A percentile compares a stretch with the other conserved stretches of the same genome.
These are phyloP conservation scores for Alnus rubra DNA, from an alignment of 306 rosid species.

Conservation along the genomic window DNA sequence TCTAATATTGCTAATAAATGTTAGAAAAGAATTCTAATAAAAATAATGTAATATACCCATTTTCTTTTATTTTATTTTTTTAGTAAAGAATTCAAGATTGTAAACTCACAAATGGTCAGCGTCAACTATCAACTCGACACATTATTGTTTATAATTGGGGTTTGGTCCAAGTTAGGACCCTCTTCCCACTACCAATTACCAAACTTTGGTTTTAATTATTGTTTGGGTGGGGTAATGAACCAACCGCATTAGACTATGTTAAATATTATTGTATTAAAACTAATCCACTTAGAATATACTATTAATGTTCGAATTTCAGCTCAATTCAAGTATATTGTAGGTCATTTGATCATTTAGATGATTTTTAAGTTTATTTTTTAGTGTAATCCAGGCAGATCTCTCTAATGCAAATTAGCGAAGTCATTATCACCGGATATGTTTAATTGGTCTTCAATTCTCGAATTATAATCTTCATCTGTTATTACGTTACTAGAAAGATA, in stretches of 20 bases:
- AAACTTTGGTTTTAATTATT: not conserved
- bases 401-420: too few relatives aligned
- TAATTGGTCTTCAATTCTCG: not conserved
- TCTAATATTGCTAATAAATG: too few relatives aligned
- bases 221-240: not conserved
- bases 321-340: too few relatives aligned
- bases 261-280: not conserved
- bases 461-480: too few relatives aligned
- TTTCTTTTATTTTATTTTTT: too few relatives aligned
- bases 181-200: not conserved
- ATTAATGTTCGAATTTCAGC: too few relatives aligned
- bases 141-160: not conserved
- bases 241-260: not conserved
- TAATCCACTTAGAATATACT: too few relatives aligned
- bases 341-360: too few relatives aligned
- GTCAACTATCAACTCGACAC: not conserved
- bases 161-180: constrained; percentile 9
- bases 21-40: too few relatives aligned
- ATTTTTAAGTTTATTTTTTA: not conserved
- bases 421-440: not conserved
- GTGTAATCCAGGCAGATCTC: not conserved
- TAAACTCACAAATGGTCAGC: not conserved
- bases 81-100: too few relatives aligned
- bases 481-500: too few relatives aligned
- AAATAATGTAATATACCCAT: too few relatives aligned